phyloP scores from a whole-genome alignment of 257 asterid genomes.

The Solanum bulbocastanum region DNA sequence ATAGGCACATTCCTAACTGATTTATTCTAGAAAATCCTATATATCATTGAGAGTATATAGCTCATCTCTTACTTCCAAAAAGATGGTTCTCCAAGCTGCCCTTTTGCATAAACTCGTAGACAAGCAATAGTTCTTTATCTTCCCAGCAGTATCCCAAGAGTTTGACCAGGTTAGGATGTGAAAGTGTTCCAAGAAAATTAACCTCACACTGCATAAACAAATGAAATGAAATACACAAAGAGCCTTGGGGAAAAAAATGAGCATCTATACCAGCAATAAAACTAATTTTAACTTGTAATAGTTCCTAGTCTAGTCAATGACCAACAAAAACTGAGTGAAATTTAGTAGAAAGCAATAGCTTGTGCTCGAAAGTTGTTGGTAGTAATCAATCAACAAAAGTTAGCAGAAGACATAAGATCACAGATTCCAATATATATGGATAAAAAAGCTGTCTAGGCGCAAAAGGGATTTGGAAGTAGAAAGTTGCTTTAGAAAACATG shows the following conservation, averaged over 20 bases:
- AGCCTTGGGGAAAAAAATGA: not conserved
- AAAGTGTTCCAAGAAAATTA: constrained; percentile 70
- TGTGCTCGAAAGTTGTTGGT: not conserved
- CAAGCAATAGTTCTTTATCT: constrained; percentile 66
- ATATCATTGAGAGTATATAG: not conserved
- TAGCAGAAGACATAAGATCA: not conserved
- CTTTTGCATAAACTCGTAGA: constrained; percentile 84
- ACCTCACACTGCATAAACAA: constrained; percentile 56
- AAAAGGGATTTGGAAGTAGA: not conserved
- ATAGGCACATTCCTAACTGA: not conserved
- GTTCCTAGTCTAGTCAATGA: not conserved
- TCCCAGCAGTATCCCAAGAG: constrained; percentile 84
- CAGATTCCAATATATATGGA: not conserved
- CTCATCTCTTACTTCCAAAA: constrained; percentile 59
- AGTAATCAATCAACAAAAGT: not conserved
- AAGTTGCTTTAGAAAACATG: not conserved
- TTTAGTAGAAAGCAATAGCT: not conserved
- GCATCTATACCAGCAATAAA: not conserved
- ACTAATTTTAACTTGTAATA: not conserved
- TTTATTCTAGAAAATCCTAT: not conserved
- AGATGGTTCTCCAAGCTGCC: constrained; percentile 98
- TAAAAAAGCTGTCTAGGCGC: not conserved
- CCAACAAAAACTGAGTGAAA: not conserved
- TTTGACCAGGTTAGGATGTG: constrained; percentile 77
- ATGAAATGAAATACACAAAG: not conserved